Conservation (phyloP, 2,329 filamentous ascomycete genomes). For the Aureobasidium uvarum region DNA sequence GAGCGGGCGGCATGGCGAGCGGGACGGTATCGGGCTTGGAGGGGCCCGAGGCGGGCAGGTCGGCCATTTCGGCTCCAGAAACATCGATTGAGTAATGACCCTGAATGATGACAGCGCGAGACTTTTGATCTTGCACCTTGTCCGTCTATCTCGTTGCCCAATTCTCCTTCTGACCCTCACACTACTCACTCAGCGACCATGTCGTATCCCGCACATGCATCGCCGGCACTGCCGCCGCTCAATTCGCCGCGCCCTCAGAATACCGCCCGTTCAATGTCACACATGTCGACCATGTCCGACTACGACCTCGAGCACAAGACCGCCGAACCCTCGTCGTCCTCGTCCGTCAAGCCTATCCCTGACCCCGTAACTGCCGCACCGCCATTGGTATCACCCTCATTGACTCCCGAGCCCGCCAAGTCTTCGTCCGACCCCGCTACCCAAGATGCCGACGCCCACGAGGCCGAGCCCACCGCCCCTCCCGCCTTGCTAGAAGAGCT, state of each 20-base stretch:
- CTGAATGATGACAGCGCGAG: slow-evolving; percentile 20
- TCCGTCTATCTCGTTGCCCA: not conserved
- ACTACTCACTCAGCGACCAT: not conserved
- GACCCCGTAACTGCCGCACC: slow-evolving; percentile 37
- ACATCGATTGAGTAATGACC: slow-evolving; percentile 11
- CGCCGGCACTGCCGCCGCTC: slow-evolving; percentile 44
- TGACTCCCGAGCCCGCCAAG: slow-evolving; percentile 40
- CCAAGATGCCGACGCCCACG: slow-evolving; percentile 30
- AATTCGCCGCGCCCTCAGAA: slow-evolving; percentile 52
- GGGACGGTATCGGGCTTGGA: slow-evolving; percentile 6
- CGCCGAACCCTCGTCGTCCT: slow-evolving; percentile 29
- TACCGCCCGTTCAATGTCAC: slow-evolving; percentile 39
- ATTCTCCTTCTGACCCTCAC: not conserved
- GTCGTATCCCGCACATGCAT: slow-evolving; percentile 43
- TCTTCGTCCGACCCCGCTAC: slow-evolving; percentile 36
- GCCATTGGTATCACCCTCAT: slow-evolving; percentile 50
- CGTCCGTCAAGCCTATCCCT: slow-evolving; percentile 27
- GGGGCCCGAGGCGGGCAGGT: slow-evolving; percentile 18
- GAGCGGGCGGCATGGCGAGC: not conserved
- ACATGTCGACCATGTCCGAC: slow-evolving; percentile 39
- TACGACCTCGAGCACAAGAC: slow-evolving; percentile 40
- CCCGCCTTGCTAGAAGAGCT: slow-evolving; percentile 72
- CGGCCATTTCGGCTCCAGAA: slow-evolving; percentile 13
- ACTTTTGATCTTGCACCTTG: slow-evolving; percentile 8
- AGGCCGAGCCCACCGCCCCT: slow-evolving; percentile 45